Evolutionary conservation across 2,329 filamentous ascomycete species (phyloP).

Genomic region (Pestalotiopsis sp.): DNA sequence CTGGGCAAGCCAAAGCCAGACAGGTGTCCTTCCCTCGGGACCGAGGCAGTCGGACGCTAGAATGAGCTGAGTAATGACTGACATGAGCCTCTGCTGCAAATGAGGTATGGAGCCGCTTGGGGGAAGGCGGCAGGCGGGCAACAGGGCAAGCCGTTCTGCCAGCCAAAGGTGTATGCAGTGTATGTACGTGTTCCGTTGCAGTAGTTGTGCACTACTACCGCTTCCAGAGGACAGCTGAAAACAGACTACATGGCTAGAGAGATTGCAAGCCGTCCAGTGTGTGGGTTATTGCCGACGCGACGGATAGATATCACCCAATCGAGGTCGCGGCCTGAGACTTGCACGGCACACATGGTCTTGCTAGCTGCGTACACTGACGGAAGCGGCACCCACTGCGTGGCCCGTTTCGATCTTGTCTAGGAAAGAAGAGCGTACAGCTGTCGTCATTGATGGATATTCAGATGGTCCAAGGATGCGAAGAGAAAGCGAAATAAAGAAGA

Average conservation of each 20-base stretch:
- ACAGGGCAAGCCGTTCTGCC: too few species aligned
- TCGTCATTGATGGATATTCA: constrained; percentile 8
- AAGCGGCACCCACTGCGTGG: neutral
- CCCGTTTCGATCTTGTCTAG: constrained; percentile 1
- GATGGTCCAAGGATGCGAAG: neutral
- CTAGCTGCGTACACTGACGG: neutral
- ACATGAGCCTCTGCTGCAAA: neutral
- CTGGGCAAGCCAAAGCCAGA: neutral
- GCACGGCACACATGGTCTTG: neutral
- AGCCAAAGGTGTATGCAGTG: too few species aligned
- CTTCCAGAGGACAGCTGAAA: neutral
- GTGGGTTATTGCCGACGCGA: neutral
- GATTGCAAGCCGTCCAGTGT: neutral
- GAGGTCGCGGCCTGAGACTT: too few species aligned
- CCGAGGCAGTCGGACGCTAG: constrained; percentile 4
- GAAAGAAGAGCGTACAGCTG: neutral
- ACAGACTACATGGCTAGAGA: neutral
- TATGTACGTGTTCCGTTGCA: too few species aligned
- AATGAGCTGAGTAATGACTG: constrained; percentile 6
- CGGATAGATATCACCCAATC: neutral
- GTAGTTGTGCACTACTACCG: neutral
- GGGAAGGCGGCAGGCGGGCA: neutral
- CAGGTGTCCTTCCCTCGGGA: constrained; percentile 1
- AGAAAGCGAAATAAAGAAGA: neutral
- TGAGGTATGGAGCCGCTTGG: neutral